A percentile compares a stretch with the other conserved stretches of the same genome.
phyloP scores from a whole-genome alignment of 2,329 filamentous ascomycete genomes.

The Fusarium sublunatum region DNA sequence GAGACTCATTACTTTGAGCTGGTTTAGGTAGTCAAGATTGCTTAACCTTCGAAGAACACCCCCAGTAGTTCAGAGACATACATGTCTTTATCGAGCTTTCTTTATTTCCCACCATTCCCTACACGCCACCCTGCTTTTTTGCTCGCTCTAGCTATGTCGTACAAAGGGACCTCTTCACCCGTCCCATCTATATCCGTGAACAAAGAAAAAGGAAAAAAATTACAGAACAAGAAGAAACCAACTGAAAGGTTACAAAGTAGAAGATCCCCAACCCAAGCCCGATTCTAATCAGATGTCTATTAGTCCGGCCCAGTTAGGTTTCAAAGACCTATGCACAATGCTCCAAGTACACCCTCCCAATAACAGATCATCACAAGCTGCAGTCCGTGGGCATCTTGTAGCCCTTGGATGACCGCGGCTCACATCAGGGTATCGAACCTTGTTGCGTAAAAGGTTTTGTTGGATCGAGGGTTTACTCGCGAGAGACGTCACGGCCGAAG shows the following conservation, averaged over 20 bases:
- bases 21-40: not conserved
- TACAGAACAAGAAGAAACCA: conserved; percentile 38
- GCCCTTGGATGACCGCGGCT: conserved; percentile 26
- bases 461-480: conserved; percentile 67
- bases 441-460: conserved; percentile 38
- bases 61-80: not conserved
- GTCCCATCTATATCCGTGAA: conserved; percentile 39
- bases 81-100: conserved; percentile 9
- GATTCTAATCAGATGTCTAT: conserved; percentile 48
- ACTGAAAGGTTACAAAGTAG: conserved; percentile 37
- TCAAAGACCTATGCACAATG: conserved; percentile 44
- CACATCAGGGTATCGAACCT: conserved; percentile 44
- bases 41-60: not conserved
- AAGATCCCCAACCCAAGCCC: conserved; percentile 43
- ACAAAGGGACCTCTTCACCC: conserved; percentile 38
- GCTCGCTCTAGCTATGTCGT: conserved; percentile 41
- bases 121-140: conserved; percentile 32
- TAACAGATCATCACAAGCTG: conserved; percentile 42
- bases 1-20: not conserved
- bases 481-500: conserved; percentile 93
- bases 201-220: conserved; percentile 37
- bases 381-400: conserved; percentile 20
- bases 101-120: conserved; percentile 9
- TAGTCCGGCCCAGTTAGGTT: conserved; percentile 46
- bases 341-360: conserved; percentile 48